These are phyloP conservation scores for Yarrowia hollandica DNA, from an alignment of 805 yeast genomes.

Conservation along the genomic window DNA sequence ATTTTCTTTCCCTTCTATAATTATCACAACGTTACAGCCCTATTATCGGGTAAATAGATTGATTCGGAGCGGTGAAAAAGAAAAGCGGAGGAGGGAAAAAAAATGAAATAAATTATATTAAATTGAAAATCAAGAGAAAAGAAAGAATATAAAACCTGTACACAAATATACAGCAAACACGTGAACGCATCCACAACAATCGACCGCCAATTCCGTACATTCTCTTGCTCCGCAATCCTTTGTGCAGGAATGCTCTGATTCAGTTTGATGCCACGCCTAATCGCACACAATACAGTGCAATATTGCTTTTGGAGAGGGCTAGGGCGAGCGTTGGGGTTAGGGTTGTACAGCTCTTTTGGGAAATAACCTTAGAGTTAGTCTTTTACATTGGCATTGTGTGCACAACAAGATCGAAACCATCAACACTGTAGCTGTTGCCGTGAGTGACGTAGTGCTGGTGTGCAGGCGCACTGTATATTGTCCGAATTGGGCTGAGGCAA, in stretches of 20 bases:
- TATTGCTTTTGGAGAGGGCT: neutral
- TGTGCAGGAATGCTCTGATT: constrained; percentile 9
- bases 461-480: too few species aligned
- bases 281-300: constrained; percentile 5
- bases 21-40: constrained; percentile 15
- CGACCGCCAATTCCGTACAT: too few species aligned
- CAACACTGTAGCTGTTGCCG: constrained; percentile 5
- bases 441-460: neutral
- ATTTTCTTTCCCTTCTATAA: neutral
- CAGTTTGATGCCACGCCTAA: constrained; percentile 1
- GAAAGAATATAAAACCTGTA: too few species aligned
- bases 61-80: neutral
- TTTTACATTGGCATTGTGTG: constrained; percentile 19
- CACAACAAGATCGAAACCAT: constrained; percentile 19
- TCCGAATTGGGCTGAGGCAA: too few species aligned
- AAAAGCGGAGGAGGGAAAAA: neutral
- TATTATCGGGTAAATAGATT: neutral
- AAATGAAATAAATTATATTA: too few species aligned
- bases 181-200: too few species aligned
- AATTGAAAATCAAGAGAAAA: too few species aligned
- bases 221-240: too few species aligned
- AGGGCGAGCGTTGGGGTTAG: neutral
- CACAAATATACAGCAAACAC: too few species aligned
- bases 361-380: neutral
- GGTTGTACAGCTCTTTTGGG: neutral